Conservation (phyloP, 495 filamentous ascomycete species). For the Penicillium dipodomyicola region DNA sequence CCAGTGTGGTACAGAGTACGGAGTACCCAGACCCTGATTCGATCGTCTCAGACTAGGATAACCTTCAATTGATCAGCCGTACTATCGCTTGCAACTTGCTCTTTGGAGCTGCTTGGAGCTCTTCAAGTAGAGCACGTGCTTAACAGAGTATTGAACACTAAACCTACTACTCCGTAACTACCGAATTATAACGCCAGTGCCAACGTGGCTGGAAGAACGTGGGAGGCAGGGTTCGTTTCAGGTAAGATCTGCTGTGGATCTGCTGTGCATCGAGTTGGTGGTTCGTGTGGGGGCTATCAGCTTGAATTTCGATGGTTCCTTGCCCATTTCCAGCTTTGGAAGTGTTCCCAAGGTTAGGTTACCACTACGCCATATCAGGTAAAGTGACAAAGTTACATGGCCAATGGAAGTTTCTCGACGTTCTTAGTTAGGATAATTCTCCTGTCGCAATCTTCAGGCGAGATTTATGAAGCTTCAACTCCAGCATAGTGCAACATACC, state of each 20-base stretch:
- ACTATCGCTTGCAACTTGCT: slow-evolving; percentile 8
- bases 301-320: slow-evolving; percentile 2
- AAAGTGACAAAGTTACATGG: background rate
- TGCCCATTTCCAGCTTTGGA: background rate
- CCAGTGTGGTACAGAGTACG: background rate
- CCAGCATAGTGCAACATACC: too few species aligned
- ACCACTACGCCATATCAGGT: background rate
- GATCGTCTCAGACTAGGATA: background rate
- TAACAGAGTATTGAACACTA: too few species aligned
- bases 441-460: slow-evolving; percentile 14
- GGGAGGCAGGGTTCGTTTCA: slow-evolving; percentile 10
- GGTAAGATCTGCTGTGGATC: slow-evolving; percentile 29
- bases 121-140: background rate
- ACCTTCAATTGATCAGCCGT: slow-evolving; percentile 4
- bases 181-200: background rate
- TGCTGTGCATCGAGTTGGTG: slow-evolving; percentile 13
- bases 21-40: background rate
- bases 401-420: slow-evolving; percentile 24
- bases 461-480: background rate
- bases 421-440: background rate
- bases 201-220: slow-evolving; percentile 15
- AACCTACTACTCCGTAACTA: background rate
- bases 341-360: too few species aligned
- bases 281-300: slow-evolving; percentile 1
- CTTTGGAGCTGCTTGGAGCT: background rate